Evolutionary conservation across 2,329 filamentous ascomycete species (phyloP).

Genomic region (Delphinella strobiligena): DNA sequence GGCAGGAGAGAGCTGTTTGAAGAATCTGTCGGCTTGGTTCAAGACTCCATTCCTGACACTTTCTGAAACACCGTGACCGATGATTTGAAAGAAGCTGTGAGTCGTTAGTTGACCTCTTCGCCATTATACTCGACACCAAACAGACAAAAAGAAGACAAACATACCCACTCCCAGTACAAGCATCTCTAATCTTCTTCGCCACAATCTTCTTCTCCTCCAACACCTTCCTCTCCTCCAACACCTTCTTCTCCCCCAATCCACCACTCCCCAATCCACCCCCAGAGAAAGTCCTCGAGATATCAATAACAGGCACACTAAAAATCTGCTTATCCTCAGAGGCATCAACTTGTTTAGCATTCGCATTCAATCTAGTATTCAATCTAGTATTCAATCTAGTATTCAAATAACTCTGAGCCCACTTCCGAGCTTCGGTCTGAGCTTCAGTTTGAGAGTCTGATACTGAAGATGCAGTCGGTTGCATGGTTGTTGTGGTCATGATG

Average conservation of each 20-base stretch:
- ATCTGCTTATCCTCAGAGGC: no score
- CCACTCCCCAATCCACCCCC: no score
- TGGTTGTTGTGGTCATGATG: background rate
- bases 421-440: conserved; percentile 3
- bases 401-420: conserved; percentile 6
- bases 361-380: conserved; percentile 2
- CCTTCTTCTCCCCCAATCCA: conserved; percentile 23
- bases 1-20: conserved; percentile 29
- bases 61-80: conserved; percentile 7
- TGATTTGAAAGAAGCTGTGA: conserved; percentile 6
- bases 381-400: conserved; percentile 3
- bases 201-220: conserved; percentile 26
- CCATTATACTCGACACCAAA: no score
- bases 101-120: conserved; percentile 15
- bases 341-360: background rate
- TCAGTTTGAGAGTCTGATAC: background rate
- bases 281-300: conserved; percentile 30
- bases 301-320: conserved; percentile 23
- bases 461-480: no score
- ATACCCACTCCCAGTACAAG: conserved; percentile 30
- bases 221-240: conserved; percentile 26
- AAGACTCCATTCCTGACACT: conserved; percentile 24
- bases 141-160: conserved; percentile 18
- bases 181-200: conserved; percentile 29
- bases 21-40: conserved; percentile 28